A percentile compares a stretch with the other conserved stretches of the same genome.
phyloP scores from a whole-genome alignment of 2,329 filamentous ascomycete species.

The Lachnellula willkommii region DNA sequence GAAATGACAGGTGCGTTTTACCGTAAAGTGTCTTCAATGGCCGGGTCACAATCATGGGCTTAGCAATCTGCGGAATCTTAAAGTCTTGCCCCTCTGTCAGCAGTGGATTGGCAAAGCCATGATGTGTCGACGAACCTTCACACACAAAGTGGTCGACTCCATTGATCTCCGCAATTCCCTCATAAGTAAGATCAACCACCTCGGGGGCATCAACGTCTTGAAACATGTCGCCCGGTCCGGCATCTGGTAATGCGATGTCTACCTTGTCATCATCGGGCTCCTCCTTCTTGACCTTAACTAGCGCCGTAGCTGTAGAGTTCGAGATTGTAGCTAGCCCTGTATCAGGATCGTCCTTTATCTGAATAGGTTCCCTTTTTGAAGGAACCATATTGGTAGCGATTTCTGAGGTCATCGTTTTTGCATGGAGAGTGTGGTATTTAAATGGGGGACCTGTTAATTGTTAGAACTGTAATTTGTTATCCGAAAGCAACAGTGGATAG shows the following conservation, averaged over 20 bases:
- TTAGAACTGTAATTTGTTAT: neutral
- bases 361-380: neutral
- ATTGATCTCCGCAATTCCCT: conserved; percentile 21
- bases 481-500: too few species aligned
- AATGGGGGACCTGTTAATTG: neutral
- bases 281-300: conserved; percentile 12
- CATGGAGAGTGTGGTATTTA: neutral
- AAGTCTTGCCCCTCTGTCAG: conserved; percentile 20
- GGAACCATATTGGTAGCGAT: neutral
- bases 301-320: neutral
- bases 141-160: conserved; percentile 23
- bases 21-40: conserved; percentile 20
- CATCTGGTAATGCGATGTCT: conserved; percentile 11
- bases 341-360: conserved; percentile 1
- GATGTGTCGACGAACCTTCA: conserved; percentile 17
- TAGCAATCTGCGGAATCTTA: conserved; percentile 26
- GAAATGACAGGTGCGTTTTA: conserved; percentile 6
- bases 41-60: conserved; percentile 22
- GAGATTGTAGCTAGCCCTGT: neutral
- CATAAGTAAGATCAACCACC: conserved; percentile 22
- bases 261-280: conserved; percentile 17
- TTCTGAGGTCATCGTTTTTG: neutral
- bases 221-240: conserved; percentile 21
- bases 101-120: neutral
- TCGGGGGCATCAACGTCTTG: conserved; percentile 26